Base-by-base conservation (phyloP, 768 basidiomycete species). In the Kwoniella sp. region DNA sequence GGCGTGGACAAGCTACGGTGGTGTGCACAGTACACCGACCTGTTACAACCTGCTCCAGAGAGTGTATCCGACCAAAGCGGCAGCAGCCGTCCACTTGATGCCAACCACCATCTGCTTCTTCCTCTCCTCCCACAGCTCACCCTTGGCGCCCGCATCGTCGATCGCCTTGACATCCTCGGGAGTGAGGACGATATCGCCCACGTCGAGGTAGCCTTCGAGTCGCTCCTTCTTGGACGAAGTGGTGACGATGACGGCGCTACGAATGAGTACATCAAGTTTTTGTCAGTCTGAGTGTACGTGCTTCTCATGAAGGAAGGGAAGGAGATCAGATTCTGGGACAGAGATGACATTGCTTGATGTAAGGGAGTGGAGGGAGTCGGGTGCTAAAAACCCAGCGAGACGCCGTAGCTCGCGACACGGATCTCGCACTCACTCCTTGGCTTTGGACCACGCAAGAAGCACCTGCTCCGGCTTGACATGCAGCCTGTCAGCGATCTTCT, bases 201-300 rank as follows among this genome's bases (percentile, higher is more conserved):
- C 86, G 1, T 82, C 86, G 47, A 90, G 82, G 73, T 91, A 91
- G 68, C 89, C 86, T 69, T 86, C 79, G 45, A 91, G 82, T 55
- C 87, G 87, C 47, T 86, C 74, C 55, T 74, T 75, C 60, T 55
- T 68, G 51, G 71, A 73, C 2, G 78, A 80, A 26, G 79, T 79
- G 58, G 79, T 80, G 38, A 81, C 70, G 65, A 75, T 73, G 66
- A 80, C 69, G 13, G 76, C 80, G 1, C 78, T 79, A 41, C 28
- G 13, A 5, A 34, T 29, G 5, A 41, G 28, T 4, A 22, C 8
- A 34, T 30, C 54, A 58, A 31, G 48, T 22, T 15, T 8, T 23
- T 9, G 51, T 61, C 59, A 52, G 59, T 30, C 11, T 45, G 26
- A 50, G 45, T n/a, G n/a, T n/a, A n/a, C n/a, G n/a, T n/a, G n/a